A percentile compares a stretch with the other conserved stretches of the same genome.
These are phyloP conservation scores for Odonthalia washingtoniensis DNA, from an alignment of 31 red algal genomes.

Conservation along the genomic window DNA sequence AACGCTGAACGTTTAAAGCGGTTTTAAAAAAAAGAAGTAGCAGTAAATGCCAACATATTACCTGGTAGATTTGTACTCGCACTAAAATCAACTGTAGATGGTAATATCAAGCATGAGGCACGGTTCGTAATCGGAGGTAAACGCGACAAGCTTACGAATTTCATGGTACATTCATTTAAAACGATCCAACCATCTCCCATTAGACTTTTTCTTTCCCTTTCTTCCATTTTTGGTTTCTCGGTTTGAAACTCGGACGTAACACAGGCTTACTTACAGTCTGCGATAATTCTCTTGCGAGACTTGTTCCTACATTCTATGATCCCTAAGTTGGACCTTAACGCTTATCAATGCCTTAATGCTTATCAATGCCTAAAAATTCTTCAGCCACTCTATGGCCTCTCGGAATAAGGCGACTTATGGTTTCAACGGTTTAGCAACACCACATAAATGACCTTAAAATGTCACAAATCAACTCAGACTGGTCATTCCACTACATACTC, in stretches of 20 bases:
- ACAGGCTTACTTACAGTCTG: slow-evolving; percentile 1
- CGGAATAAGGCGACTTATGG: too few relatives aligned
- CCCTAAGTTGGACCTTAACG: too few relatives aligned
- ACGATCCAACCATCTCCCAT: neutral
- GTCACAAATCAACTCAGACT: too few relatives aligned
- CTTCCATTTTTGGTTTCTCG: neutral
- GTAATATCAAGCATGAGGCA: neutral
- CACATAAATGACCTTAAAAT: too few relatives aligned
- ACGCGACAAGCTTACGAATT: neutral
- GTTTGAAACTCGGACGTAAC: neutral
- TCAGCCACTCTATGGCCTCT: too few relatives aligned
- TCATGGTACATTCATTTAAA: neutral
- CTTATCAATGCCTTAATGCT: too few relatives aligned
- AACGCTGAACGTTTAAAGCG: neutral
- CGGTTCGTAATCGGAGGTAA: neutral
- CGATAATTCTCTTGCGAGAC: neutral
- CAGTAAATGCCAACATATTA: slow-evolving; percentile 9
- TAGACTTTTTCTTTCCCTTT: neutral
- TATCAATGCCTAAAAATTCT: too few relatives aligned
- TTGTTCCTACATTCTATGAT: too few relatives aligned
- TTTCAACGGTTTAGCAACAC: too few relatives aligned
- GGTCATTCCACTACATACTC: too few relatives aligned
- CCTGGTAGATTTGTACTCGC: neutral
- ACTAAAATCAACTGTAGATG: neutral
- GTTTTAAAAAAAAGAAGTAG: neutral